These are phyloP conservation scores for Rhododendron henanense DNA, from an alignment of 148 eudicot genomes.

Conservation along the genomic window DNA sequence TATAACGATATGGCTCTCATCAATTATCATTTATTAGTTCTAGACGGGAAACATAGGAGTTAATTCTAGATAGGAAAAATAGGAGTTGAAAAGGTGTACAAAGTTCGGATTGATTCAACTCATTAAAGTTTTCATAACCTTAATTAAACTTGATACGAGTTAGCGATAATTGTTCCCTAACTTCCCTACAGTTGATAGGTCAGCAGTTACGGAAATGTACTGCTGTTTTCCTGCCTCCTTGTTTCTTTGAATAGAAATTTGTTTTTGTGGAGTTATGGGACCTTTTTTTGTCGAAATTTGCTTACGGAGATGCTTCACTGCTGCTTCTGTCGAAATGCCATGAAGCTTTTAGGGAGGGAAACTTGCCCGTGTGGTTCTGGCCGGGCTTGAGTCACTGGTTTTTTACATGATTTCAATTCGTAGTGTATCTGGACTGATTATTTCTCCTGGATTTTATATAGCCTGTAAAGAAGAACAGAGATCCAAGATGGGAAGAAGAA, in stretches of 20 bases:
- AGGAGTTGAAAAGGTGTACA: neutral
- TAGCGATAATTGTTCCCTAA: neutral
- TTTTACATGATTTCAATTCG: neutral
- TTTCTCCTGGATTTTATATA: constrained; percentile 15
- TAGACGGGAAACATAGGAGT: neutral
- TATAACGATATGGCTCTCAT: neutral
- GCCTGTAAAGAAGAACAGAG: constrained; percentile 60
- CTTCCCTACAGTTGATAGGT: neutral
- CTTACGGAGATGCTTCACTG: neutral
- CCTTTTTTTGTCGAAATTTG: neutral
- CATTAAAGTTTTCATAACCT: neutral
- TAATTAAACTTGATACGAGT: neutral
- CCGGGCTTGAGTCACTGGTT: neutral
- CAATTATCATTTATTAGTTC: neutral
- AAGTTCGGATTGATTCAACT: neutral
- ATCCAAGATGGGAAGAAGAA: constrained; percentile 68
- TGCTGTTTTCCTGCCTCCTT: neutral
- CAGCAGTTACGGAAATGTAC: neutral
- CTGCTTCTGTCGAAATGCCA: neutral
- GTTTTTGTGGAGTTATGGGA: neutral
- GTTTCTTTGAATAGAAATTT: neutral
- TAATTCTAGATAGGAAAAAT: neutral
- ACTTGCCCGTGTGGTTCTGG: neutral
- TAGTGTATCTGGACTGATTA: neutral
- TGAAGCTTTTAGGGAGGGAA: neutral